These are phyloP conservation scores for Samsoniella hepiali DNA, from an alignment of 2,329 filamentous ascomycete genomes.

Conservation along the genomic window DNA sequence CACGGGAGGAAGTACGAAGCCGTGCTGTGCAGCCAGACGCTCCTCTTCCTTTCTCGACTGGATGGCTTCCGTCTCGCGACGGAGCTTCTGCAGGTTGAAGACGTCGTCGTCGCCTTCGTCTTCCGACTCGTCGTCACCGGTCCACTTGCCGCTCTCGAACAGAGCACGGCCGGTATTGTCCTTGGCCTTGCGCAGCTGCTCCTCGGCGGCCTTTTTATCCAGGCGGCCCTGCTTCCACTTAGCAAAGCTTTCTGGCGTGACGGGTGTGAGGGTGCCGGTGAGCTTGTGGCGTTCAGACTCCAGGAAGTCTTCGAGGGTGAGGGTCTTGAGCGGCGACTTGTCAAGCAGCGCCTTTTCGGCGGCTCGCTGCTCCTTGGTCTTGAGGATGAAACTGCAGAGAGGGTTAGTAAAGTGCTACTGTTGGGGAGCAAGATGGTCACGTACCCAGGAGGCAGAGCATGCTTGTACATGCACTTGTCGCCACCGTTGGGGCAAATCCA, in stretches of 20 bases:
- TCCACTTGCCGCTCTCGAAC: conserved; percentile 97
- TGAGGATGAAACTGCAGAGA: conserved; percentile 75
- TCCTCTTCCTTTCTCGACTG: conserved; percentile 77
- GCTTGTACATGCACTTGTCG: conserved; percentile 98
- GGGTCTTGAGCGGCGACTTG: conserved; percentile 89
- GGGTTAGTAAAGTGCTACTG: conserved; percentile 27
- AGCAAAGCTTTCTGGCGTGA: conserved; percentile 87
- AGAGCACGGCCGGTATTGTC: conserved; percentile 92
- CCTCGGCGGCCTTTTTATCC: conserved; percentile 93
- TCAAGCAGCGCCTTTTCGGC: conserved; percentile 95
- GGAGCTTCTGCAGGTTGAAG: conserved; percentile 80
- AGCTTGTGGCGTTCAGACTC: conserved; percentile 96
- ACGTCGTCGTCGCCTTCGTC: conserved; percentile 59
- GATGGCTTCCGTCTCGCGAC: conserved; percentile 78
- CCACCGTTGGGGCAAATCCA: conserved; percentile 96
- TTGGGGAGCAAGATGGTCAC: conserved; percentile 34
- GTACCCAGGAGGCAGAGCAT: conserved; percentile 90
- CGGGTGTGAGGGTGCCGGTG: conserved; percentile 84
- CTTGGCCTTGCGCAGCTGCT: conserved; percentile 84
- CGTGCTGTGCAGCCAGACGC: conserved; percentile 41
- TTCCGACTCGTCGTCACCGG: conserved; percentile 61
- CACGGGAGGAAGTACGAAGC: conserved; percentile 20
- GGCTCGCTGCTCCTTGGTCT: conserved; percentile 94
- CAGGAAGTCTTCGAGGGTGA: conserved; percentile 95
- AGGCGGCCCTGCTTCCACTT: conserved; percentile 96